phyloP scores from a whole-genome alignment of 2,329 filamentous ascomycete species.

The Botrytis elliptica region DNA sequence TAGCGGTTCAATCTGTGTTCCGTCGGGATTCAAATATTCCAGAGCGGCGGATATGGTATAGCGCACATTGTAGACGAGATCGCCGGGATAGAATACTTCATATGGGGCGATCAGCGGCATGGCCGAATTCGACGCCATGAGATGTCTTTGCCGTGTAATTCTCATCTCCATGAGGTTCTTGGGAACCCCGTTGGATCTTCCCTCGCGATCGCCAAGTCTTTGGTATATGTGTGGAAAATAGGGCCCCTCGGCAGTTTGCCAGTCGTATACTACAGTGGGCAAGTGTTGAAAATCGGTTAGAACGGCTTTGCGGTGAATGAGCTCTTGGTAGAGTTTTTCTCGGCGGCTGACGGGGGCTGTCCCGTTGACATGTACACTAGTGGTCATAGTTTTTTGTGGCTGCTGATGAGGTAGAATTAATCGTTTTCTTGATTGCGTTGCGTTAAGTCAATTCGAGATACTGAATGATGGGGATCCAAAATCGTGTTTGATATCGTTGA shows the following conservation, averaged over 20 bases:
- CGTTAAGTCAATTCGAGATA: neutral
- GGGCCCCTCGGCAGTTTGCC: neutral
- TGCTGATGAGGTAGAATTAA: neutral
- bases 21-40: neutral
- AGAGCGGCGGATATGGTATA: neutral
- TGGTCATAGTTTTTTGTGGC: neutral
- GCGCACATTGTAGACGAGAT: neutral
- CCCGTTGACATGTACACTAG: neutral
- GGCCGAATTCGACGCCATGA: neutral
- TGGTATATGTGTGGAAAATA: neutral
- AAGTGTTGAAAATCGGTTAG: neutral
- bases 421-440: neutral
- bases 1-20: neutral
- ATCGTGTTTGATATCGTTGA: neutral
- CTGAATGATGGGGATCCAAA: neutral
- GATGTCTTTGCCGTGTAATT: neutral
- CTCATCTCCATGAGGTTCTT: neutral
- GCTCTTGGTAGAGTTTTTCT: neutral
- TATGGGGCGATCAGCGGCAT: neutral
- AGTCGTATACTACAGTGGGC: neutral
- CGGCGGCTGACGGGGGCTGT: neutral
- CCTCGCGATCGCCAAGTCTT: neutral
- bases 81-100: neutral
- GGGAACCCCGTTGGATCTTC: neutral
- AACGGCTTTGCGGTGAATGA: neutral